phyloP scores from a whole-genome alignment of 2,329 filamentous ascomycete genomes.

The Alternaria sp. region DNA sequence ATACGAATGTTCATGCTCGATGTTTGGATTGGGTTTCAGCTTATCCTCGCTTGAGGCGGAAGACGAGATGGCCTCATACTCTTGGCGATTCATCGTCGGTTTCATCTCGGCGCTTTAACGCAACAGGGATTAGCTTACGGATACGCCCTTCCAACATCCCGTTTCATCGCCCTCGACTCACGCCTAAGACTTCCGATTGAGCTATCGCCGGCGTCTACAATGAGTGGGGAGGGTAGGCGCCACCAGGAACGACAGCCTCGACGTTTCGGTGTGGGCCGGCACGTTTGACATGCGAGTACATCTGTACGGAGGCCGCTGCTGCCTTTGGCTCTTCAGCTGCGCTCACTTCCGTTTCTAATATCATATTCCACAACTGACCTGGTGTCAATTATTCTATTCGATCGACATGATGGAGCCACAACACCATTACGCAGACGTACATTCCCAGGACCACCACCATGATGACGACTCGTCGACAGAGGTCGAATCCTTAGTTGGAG shows the following conservation, averaged over 20 bases:
- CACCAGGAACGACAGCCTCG: conserved; percentile 34
- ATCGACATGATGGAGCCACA: conserved; percentile 35
- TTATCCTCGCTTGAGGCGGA: conserved; percentile 27
- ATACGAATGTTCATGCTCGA: background rate
- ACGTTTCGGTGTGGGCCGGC: conserved; percentile 15
- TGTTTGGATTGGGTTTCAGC: conserved; percentile 34
- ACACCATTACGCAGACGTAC: conserved; percentile 40
- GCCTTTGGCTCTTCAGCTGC: conserved; percentile 34
- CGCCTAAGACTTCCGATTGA: conserved; percentile 17
- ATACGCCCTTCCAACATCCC: conserved; percentile 15
- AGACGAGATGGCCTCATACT: conserved; percentile 33
- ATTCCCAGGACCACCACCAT: conserved; percentile 28
- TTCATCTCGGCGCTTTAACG: conserved; percentile 35
- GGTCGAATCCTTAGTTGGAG: conserved; percentile 40
- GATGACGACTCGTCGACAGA: conserved; percentile 44
- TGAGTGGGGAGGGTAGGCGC: conserved; percentile 10
- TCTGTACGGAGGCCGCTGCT: conserved; percentile 16
- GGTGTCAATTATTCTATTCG: conserved; percentile 23
- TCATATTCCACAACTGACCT: conserved; percentile 15
- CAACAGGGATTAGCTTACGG: conserved; percentile 20
- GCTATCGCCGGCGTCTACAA: conserved; percentile 1
- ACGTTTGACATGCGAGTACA: conserved; percentile 18
- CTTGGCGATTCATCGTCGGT: conserved; percentile 41
- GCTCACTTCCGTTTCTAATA: conserved; percentile 27
- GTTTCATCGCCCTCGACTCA: conserved; percentile 22